Evolutionary conservation across 2,329 filamentous ascomycete species (phyloP).

Genomic region (Trichoderma simmonsii): DNA sequence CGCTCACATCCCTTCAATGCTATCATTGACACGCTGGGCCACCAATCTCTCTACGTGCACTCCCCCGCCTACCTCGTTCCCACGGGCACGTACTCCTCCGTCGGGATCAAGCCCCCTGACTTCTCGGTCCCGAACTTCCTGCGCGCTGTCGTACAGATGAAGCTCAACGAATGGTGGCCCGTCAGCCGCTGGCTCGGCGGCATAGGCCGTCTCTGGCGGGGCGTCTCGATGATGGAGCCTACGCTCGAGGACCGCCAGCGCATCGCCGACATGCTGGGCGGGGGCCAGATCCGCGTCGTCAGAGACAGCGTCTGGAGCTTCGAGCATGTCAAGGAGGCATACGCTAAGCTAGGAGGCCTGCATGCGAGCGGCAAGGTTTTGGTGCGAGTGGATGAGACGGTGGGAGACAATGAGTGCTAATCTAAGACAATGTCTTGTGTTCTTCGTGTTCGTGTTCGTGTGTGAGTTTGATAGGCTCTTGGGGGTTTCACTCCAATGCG

Average conservation of each 20-base stretch:
- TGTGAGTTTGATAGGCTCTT: background rate
- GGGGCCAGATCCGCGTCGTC: constrained; percentile 35
- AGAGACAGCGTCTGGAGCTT: constrained; percentile 39
- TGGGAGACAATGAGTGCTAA: constrained; percentile 27
- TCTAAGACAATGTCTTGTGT: constrained; percentile 5
- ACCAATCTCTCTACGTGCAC: constrained; percentile 43
- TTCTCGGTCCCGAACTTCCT: constrained; percentile 32
- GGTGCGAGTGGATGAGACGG: constrained; percentile 30
- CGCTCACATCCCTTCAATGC: constrained; percentile 36
- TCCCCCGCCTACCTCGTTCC: constrained; percentile 39
- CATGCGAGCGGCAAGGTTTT: constrained; percentile 40
- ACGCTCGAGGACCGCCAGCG: constrained; percentile 33
- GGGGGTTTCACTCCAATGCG: background rate
- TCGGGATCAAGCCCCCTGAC: constrained; percentile 38
- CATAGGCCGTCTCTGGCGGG: constrained; percentile 35
- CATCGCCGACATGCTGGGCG: constrained; percentile 33
- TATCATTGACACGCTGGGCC: constrained; percentile 50
- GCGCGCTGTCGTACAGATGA: constrained; percentile 33
- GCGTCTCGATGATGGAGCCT: constrained; percentile 35
- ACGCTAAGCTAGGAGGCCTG: constrained; percentile 32
- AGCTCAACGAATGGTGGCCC: constrained; percentile 40
- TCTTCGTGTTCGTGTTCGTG: constrained; percentile 13
- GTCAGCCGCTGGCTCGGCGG: constrained; percentile 35
- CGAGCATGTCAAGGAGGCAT: constrained; percentile 37
- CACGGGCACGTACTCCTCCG: constrained; percentile 39